A percentile compares a stretch with the other conserved stretches of the same genome.
Evolutionary conservation across 345 rosid species (phyloP).

Genomic region (Eutrema yunnanense): DNA sequence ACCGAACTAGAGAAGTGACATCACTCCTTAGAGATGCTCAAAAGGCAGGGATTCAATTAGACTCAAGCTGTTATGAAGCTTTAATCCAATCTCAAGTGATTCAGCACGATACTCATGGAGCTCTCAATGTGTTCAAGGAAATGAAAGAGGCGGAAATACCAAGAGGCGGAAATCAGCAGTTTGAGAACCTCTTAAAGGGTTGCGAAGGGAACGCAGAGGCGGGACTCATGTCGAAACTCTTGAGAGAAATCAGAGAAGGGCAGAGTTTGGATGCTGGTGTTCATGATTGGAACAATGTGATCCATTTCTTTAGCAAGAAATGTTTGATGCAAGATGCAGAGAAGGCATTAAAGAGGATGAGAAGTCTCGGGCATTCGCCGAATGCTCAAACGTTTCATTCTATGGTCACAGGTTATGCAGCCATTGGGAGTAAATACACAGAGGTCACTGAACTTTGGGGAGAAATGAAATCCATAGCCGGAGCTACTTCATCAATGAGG

Average conservation of each 20-base stretch:
- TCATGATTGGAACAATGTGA: conserved; percentile 88
- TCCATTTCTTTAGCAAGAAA: conserved; percentile 86
- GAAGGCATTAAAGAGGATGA: conserved; percentile 81
- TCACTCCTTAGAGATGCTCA: conserved; percentile 80
- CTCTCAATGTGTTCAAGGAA: conserved; percentile 65
- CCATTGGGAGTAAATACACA: conserved; percentile 72
- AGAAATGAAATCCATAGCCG: conserved; percentile 81
- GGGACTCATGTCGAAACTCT: conserved; percentile 77
- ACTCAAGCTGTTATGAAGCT: conserved; percentile 69
- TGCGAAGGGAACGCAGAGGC: conserved; percentile 60
- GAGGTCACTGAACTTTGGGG: conserved; percentile 98
- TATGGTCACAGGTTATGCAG: conserved; percentile 88
- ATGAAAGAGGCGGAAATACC: conserved; percentile 69
- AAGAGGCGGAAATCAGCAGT: conserved; percentile 50
- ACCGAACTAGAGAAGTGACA: conserved; percentile 49
- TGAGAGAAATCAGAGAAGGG: conserved; percentile 75
- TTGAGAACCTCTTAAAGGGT: conserved; percentile 60
- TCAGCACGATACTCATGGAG: conserved; percentile 67
- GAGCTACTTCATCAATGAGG: conserved; percentile 54
- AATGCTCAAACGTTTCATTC: conserved; percentile 96
- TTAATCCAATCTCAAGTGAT: conserved; percentile 56
- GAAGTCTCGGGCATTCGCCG: conserved; percentile 71
- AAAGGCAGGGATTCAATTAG: conserved; percentile 84
- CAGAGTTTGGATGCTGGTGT: conserved; percentile 66
- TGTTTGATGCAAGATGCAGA: conserved; percentile 94